Percentiles rank a stretch among this genome's conserved stretches.
These are phyloP conservation scores for Ramalina intermedia DNA, from an alignment of 495 filamentous ascomycete genomes.

Conservation along the genomic window DNA sequence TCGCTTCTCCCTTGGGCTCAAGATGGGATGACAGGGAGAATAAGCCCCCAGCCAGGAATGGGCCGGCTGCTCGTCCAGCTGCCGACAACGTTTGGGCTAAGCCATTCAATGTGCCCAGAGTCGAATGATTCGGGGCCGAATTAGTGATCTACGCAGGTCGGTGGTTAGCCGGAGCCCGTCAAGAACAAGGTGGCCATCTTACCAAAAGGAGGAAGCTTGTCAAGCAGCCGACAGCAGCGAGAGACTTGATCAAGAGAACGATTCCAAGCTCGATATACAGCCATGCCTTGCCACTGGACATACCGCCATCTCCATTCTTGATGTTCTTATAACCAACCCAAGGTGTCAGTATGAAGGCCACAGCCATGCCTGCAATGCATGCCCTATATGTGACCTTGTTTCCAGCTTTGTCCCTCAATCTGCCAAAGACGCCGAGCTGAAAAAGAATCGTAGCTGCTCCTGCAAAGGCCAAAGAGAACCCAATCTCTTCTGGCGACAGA, in stretches of 20 bases:
- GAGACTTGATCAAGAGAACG: conserved; percentile 72
- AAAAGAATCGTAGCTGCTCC: conserved; percentile 76
- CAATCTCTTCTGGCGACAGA: conserved; percentile 66
- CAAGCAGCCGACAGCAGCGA: conserved; percentile 75
- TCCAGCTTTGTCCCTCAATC: conserved; percentile 64
- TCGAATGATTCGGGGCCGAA: conserved; percentile 70
- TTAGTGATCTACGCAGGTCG: conserved; percentile 61
- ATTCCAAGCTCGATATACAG: conserved; percentile 62
- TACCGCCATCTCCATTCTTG: conserved; percentile 21
- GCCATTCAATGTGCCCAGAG: conserved; percentile 81
- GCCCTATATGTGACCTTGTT: conserved; percentile 71
- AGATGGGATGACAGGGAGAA: conserved; percentile 61
- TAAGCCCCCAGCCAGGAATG: conserved; percentile 71
- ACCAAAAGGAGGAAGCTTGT: conserved; percentile 80
- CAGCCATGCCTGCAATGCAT: conserved; percentile 65
- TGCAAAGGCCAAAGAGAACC: conserved; percentile 71
- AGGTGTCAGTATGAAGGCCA: conserved; percentile 77
- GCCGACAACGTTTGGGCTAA: conserved; percentile 90
- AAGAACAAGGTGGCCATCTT: conserved; percentile 19
- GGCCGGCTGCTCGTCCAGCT: conserved; percentile 75
- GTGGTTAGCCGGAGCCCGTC: conserved; percentile 4
- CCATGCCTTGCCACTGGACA: conserved; percentile 42
- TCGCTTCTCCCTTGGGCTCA: conserved; percentile 63
- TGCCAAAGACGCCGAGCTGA: conserved; percentile 71
- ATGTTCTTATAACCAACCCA: conserved; percentile 67